Evolutionary conservation across 192 early-diverging fungal species (phyloP).

Genomic region (Entomortierella lignicola): DNA sequence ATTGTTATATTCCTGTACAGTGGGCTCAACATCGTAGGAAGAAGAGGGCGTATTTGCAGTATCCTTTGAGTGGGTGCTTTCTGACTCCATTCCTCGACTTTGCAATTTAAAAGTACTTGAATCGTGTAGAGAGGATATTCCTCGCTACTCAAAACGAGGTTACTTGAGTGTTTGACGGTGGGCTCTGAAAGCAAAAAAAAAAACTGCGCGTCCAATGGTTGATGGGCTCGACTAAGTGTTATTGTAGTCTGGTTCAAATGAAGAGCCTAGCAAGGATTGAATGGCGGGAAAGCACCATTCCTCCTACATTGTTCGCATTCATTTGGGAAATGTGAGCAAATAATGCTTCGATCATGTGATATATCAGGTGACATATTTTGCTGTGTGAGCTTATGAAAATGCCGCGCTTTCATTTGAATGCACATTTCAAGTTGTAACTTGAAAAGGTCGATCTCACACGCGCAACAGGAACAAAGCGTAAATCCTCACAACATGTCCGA

Average conservation of each 20-base stretch:
- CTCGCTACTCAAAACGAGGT: neutral
- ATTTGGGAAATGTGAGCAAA: too few relatives aligned
- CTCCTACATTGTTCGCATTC: too few relatives aligned
- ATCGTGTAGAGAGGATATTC: neutral
- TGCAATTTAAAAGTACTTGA: neutral
- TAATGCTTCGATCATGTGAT: too few relatives aligned
- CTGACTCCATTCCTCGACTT: constrained; percentile 11
- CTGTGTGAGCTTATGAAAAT: too few relatives aligned
- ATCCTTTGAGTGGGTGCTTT: neutral
- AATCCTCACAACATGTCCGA: constrained; percentile 27
- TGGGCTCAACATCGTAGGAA: neutral
- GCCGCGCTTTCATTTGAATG: neutral
- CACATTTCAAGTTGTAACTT: neutral
- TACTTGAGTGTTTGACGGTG: neutral
- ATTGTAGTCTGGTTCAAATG: too few relatives aligned
- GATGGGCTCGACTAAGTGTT: too few relatives aligned
- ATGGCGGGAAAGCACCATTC: too few relatives aligned
- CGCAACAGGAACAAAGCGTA: neutral
- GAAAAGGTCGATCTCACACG: constrained; percentile 11
- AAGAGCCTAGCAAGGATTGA: neutral
- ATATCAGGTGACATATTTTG: neutral
- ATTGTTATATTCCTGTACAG: neutral
- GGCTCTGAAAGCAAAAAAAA: too few relatives aligned
- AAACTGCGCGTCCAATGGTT: neutral
- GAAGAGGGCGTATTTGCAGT: neutral